Evolutionary conservation across 2,329 filamentous ascomycete genomes (phyloP).

Genomic region (Trichoderma citrinoviride): DNA sequence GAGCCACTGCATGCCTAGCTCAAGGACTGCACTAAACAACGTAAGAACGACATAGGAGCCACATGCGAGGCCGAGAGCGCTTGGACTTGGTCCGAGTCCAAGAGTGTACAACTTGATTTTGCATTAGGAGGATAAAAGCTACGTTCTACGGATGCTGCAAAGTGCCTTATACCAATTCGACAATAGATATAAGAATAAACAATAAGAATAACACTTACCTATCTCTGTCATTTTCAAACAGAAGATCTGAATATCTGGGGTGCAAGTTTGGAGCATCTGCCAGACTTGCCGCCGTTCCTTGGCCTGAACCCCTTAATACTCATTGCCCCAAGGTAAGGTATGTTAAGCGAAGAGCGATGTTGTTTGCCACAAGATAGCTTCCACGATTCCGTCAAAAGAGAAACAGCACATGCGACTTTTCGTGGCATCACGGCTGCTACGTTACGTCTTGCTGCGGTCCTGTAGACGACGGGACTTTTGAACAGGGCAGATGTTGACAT

Average conservation of each 20-base stretch:
- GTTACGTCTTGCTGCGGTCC: no score
- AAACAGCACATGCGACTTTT: neutral
- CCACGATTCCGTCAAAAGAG: neutral
- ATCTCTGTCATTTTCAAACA: no score
- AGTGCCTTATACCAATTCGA: constrained; percentile 2
- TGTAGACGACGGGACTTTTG: no score
- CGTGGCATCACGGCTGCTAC: neutral
- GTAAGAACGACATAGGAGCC: neutral
- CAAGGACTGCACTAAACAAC: neutral
- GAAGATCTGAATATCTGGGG: no score
- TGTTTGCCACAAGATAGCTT: neutral
- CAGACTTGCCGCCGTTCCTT: no score
- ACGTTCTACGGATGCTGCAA: constrained; percentile 14
- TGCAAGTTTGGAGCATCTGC: no score
- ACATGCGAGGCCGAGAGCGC: neutral
- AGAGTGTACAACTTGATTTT: neutral
- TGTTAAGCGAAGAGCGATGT: neutral
- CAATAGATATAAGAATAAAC: constrained; percentile 3
- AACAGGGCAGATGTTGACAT: neutral
- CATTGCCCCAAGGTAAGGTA: no score
- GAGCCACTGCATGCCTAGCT: neutral
- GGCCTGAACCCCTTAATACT: no score
- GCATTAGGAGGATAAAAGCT: neutral
- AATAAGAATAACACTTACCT: neutral
- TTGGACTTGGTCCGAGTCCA: neutral